These are phyloP conservation scores for Grosmannia serpens DNA, from an alignment of 2,329 filamentous ascomycete genomes.

Conservation along the genomic window DNA sequence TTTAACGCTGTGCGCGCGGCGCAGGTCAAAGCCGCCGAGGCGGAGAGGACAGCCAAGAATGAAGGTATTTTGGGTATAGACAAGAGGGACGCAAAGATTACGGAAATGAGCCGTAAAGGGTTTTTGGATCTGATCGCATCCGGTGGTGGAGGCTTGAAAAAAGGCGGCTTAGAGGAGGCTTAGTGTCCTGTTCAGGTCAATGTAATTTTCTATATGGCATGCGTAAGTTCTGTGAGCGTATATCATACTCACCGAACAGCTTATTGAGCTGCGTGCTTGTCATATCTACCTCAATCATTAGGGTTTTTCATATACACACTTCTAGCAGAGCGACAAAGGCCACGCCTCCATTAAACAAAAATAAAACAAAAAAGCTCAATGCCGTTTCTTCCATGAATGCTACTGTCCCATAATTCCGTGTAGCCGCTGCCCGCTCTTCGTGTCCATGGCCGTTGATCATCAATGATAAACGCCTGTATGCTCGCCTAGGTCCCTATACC, in stretches of 20 bases:
- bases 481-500: neutral
- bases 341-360: neutral
- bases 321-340: neutral
- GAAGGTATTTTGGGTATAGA: conserved; percentile 68
- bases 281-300: neutral
- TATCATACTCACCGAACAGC: neutral
- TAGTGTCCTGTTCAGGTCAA: conserved; percentile 12
- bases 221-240: neutral
- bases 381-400: neutral
- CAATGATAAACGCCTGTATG: neutral
- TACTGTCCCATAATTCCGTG: neutral
- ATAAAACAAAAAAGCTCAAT: neutral
- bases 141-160: conserved; percentile 47
- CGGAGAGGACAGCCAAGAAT: conserved; percentile 56
- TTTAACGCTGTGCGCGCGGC: conserved; percentile 93
- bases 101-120: conserved; percentile 93
- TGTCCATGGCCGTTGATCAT: neutral
- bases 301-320: conserved; percentile 1
- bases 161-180: conserved; percentile 46
- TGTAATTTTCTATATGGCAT: neutral
- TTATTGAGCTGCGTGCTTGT: conserved; percentile 5
- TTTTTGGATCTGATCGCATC: conserved; percentile 82
- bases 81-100: conserved; percentile 75
- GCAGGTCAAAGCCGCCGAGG: conserved; percentile 77
- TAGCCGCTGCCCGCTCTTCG: neutral